Evolutionary conservation across 73 alveolate genomes (phyloP).

Genomic region (Paraurostyla sp.): DNA sequence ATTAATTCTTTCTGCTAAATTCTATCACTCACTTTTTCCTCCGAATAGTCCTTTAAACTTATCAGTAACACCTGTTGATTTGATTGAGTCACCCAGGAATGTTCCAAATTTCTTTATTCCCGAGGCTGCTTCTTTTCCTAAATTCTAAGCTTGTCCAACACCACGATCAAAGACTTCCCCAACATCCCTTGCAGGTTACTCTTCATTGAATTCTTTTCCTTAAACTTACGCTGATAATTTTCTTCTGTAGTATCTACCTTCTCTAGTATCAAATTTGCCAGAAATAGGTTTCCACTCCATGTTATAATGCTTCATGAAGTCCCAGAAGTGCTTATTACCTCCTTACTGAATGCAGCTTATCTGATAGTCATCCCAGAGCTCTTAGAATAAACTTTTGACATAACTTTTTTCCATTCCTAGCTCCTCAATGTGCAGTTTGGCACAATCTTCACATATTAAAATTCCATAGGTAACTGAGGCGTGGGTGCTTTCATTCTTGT

Average conservation of each 20-base stretch:
- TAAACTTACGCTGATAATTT: slow-evolving; percentile 5
- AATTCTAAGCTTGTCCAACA: not conserved
- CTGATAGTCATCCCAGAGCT: slow-evolving; percentile 56
- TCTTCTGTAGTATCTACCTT: not conserved
- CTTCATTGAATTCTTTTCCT: slow-evolving; percentile 27
- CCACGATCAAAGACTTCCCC: slow-evolving; percentile 43
- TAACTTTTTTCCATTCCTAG: slow-evolving; percentile 39
- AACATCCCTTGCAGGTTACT: slow-evolving; percentile 32
- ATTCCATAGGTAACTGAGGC: slow-evolving; percentile 44
- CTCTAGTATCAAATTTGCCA: not conserved
- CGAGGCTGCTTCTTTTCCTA: not conserved
- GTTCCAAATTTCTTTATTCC: slow-evolving; percentile 25
- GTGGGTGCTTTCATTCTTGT: slow-evolving; percentile 51
- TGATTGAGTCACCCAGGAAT: not conserved
- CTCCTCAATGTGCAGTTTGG: not conserved
- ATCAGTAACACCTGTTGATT: slow-evolving; percentile 20
- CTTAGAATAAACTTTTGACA: not conserved
- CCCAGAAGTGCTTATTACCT: slow-evolving; percentile 53
- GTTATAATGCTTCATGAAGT: slow-evolving; percentile 42
- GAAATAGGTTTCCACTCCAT: not conserved
- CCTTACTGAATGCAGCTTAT: slow-evolving; percentile 1
- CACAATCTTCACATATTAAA: slow-evolving; percentile 42
- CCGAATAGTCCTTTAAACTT: slow-evolving; percentile 48
- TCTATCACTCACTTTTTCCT: not conserved
- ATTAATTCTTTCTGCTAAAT: not conserved